phyloP scores from a whole-genome alignment of 2,329 filamentous ascomycete genomes.

The Orbilia quercus region DNA sequence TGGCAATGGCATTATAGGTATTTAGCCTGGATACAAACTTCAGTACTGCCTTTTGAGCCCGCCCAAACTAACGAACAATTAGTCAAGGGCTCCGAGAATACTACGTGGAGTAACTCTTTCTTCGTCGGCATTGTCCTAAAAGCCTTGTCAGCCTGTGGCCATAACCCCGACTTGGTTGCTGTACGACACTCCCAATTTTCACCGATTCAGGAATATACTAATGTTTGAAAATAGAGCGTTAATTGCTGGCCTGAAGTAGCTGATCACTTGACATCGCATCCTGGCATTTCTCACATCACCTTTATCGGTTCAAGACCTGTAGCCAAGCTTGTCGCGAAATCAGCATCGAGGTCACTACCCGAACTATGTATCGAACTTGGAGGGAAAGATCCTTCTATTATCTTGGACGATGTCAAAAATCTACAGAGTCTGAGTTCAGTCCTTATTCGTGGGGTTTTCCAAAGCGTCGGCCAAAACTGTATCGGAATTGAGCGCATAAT shows the following conservation, averaged over 20 bases:
- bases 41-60: background rate
- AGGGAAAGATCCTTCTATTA: slow-evolving; percentile 90
- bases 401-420: slow-evolving; percentile 81
- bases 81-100: slow-evolving; percentile 94
- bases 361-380: slow-evolving; percentile 91
- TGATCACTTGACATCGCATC: slow-evolving; percentile 83
- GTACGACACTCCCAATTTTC: slow-evolving; percentile 23
- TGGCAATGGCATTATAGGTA: slow-evolving; percentile 81
- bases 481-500: slow-evolving; percentile 96
- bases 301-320: slow-evolving; percentile 93
- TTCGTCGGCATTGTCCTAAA: slow-evolving; percentile 82
- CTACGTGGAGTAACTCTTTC: slow-evolving; percentile 88
- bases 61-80: background rate
- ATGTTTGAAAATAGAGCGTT: slow-evolving; percentile 63
- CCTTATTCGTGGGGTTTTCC: slow-evolving; percentile 91
- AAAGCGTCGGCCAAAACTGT: slow-evolving; percentile 96
- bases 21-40: background rate
- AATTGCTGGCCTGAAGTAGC: slow-evolving; percentile 89
- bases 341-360: slow-evolving; percentile 84
- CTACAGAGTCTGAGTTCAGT: slow-evolving; percentile 81
- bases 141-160: slow-evolving; percentile 83
- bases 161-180: slow-evolving; percentile 84
- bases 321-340: slow-evolving; percentile 86
- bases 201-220: background rate
- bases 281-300: slow-evolving; percentile 85